A percentile compares a stretch with the other conserved stretches of the same genome.
phyloP scores from a whole-genome alignment of 2,329 filamentous ascomycete genomes.

The Aspergillus sp. region DNA sequence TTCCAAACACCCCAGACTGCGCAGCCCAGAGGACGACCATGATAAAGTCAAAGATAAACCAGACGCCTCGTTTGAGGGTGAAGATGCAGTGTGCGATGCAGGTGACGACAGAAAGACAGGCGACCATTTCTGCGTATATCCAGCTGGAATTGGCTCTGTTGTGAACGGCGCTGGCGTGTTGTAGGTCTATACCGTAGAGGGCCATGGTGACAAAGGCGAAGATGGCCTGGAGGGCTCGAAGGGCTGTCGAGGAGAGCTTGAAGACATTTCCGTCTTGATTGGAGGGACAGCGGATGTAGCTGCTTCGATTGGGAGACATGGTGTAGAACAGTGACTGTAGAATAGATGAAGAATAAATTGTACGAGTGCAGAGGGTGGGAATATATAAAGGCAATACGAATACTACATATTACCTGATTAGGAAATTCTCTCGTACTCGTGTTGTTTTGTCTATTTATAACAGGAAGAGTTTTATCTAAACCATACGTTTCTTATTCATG shows the following conservation, averaged over 20 bases:
- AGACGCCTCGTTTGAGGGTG: conserved; percentile 3
- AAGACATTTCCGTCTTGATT: no score
- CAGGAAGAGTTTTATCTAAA: no score
- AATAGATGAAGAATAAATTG: no score
- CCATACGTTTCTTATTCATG: no score
- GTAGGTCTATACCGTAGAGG: conserved; percentile 15
- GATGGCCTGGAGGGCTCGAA: conserved; percentile 13
- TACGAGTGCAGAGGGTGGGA: no score
- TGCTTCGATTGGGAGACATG: no score
- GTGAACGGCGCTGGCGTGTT: conserved; percentile 8
- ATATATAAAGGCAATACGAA: no score
- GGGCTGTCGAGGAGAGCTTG: not conserved
- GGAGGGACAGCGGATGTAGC: no score
- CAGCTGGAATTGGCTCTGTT: conserved; percentile 7
- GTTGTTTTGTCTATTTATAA: no score
- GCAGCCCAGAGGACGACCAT: conserved; percentile 6
- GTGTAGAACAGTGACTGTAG: no score
- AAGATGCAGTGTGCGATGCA: conserved; percentile 7
- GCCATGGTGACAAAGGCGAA: conserved; percentile 10
- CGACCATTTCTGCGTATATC: conserved; percentile 15
- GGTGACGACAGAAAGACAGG: conserved; percentile 7
- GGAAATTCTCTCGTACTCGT: no score
- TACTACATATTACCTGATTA: no score
- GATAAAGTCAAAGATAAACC: conserved; percentile 7
- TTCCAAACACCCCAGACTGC: conserved; percentile 3